Percentiles rank a stretch among this genome's conserved stretches.
Conservation (phyloP, 1,284 basidiomycete genomes). For the Wolfiporia cocos region DNA sequence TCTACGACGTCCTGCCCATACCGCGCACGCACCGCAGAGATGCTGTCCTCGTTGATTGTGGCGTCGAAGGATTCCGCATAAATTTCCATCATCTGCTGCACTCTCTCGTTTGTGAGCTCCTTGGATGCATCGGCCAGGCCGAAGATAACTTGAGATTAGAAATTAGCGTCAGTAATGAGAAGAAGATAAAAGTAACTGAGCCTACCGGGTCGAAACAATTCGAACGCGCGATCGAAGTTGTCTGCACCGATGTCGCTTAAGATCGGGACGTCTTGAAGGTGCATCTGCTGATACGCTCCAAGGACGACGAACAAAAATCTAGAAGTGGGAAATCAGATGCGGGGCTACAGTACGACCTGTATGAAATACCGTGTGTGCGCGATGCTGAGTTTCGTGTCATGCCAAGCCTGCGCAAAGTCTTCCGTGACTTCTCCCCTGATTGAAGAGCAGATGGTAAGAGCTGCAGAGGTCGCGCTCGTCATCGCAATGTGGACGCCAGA, state of each 20-base stretch:
- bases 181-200: background rate
- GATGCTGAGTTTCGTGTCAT: constrained; percentile 27
- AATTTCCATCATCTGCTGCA: constrained; percentile 11
- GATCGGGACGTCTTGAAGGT: background rate
- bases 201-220: background rate
- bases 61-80: constrained; percentile 3
- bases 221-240: background rate
- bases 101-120: background rate
- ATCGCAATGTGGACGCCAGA: constrained; percentile 45
- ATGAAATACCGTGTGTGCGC: constrained; percentile 17
- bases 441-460: constrained; percentile 36
- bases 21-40: background rate
- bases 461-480: constrained; percentile 36
- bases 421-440: constrained; percentile 32
- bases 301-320: constrained; percentile 2
- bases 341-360: background rate
- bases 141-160: background rate
- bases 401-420: constrained; percentile 31
- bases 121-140: background rate
- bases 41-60: background rate
- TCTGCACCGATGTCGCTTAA: background rate
- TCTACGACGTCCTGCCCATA: background rate
- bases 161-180: background rate
- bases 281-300: constrained; percentile 2
- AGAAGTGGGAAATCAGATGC: background rate